Conservation (phyloP, 129 eudicot genomes). For the Tanacetum coccineum region DNA sequence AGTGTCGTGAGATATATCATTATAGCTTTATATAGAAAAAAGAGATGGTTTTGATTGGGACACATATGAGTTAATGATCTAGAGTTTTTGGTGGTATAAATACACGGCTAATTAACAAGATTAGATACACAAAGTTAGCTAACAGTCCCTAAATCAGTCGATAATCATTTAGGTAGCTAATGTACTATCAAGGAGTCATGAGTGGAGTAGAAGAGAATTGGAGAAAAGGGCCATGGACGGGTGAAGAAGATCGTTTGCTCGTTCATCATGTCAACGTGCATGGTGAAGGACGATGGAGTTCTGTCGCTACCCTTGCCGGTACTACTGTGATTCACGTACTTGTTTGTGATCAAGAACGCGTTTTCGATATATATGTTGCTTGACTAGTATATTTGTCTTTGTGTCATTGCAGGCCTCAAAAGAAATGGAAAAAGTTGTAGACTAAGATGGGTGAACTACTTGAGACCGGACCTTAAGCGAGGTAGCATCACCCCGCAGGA, state of each 20-base stretch:
- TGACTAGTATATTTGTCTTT: neutral
- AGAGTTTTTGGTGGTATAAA: constrained; percentile 50
- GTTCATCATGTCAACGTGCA: constrained; percentile 66
- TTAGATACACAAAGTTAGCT: constrained; percentile 45
- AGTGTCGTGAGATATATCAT: constrained; percentile 5
- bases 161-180: constrained; percentile 1
- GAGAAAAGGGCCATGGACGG: constrained; percentile 96
- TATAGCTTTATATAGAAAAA: constrained; percentile 17
- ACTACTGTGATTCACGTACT: neutral
- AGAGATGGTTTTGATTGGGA: constrained; percentile 2
- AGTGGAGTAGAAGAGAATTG: constrained; percentile 64
- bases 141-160: neutral
- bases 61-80: constrained; percentile 14
- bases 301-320: constrained; percentile 80
- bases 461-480: constrained; percentile 87
- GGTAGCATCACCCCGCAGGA: constrained; percentile 84
- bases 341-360: neutral
- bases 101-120: constrained; percentile 37
- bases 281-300: constrained; percentile 95
- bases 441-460: constrained; percentile 90
- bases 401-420: constrained; percentile 47
- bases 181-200: constrained; percentile 49
- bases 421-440: constrained; percentile 96
- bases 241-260: constrained; percentile 82
- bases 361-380: neutral